Conservation (phyloP, 1,284 basidiomycete genomes). For the Melampsora occidentalis region DNA sequence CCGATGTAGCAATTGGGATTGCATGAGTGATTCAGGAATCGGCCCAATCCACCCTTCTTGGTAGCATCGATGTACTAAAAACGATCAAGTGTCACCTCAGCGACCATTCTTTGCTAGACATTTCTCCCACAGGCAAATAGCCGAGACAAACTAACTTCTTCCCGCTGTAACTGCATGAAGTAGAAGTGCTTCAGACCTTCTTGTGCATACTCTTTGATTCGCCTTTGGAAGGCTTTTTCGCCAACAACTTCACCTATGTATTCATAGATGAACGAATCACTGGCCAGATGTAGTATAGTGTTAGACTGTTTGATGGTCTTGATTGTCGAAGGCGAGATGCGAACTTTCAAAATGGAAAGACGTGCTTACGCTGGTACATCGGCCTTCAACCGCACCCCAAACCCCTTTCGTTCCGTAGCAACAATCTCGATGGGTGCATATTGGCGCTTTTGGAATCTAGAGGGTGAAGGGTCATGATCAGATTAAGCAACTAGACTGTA, state of each 20-base stretch:
- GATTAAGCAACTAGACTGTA: not conserved
- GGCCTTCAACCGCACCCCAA: slow-evolving; percentile 74
- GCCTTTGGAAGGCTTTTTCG: slow-evolving; percentile 78
- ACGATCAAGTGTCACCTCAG: not conserved
- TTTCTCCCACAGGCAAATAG: not conserved
- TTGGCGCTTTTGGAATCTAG: slow-evolving; percentile 77
- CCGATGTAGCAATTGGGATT: slow-evolving; percentile 98
- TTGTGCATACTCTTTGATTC: slow-evolving; percentile 88
- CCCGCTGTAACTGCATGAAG: slow-evolving; percentile 99
- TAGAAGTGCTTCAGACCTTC: slow-evolving; percentile 97
- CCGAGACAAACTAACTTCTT: slow-evolving; percentile 66
- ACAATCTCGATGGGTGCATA: slow-evolving; percentile 89
- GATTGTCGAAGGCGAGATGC: not conserved
- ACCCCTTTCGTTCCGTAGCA: slow-evolving; percentile 91
- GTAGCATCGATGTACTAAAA: slow-evolving; percentile 93
- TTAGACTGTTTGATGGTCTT: not conserved
- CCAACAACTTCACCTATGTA: slow-evolving; percentile 96
- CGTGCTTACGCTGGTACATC: slow-evolving; percentile 69
- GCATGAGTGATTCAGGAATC: slow-evolving; percentile 98
- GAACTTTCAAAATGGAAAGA: slow-evolving; percentile 21
- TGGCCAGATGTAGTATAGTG: slow-evolving; percentile 52
- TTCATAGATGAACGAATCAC: slow-evolving; percentile 92
- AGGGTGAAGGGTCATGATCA: not conserved
- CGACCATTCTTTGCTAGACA: not conserved
- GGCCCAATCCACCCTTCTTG: slow-evolving; percentile 89